These are phyloP conservation scores for Amoebophrya sp. DNA, from an alignment of 169 alveolate species.

Conservation along the genomic window DNA sequence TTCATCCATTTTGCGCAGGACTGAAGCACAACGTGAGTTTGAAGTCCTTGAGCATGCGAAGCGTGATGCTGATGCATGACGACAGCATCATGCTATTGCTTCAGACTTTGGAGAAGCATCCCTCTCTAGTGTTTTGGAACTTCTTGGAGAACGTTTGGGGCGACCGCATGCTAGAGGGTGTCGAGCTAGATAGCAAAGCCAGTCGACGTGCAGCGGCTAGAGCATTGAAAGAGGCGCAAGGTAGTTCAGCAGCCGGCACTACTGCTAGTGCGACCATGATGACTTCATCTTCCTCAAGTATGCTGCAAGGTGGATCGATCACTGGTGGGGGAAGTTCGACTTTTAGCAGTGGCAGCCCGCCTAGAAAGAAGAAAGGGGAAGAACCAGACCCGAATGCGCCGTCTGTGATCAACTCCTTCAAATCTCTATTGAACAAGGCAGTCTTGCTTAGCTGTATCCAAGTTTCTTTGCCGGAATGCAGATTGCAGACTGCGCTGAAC, in stretches of 20 bases:
- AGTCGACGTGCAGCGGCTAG: background rate
- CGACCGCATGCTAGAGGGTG: background rate
- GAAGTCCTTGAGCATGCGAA: background rate
- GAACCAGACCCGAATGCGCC: background rate
- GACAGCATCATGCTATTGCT: background rate
- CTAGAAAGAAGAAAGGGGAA: background rate
- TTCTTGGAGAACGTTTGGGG: background rate
- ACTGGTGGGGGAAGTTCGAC: background rate
- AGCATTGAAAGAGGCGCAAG: background rate
- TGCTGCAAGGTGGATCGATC: no score
- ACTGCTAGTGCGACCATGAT: background rate
- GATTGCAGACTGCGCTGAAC: background rate
- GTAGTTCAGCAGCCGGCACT: background rate
- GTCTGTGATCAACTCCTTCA: background rate
- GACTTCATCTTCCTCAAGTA: background rate
- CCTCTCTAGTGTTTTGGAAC: background rate
- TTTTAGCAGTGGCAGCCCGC: background rate
- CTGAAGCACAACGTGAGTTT: background rate
- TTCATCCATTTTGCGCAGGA: background rate
- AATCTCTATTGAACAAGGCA: background rate
- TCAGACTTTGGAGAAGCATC: background rate
- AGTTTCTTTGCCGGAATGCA: background rate
- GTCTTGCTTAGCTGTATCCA: background rate
- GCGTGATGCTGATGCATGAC: background rate
- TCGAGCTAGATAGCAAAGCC: background rate